Evolutionary conservation across 2,329 filamentous ascomycete species (phyloP), one percentile per base, ranked within the genome.

Genomic region (Scortechinia acanthostroma): DNA sequence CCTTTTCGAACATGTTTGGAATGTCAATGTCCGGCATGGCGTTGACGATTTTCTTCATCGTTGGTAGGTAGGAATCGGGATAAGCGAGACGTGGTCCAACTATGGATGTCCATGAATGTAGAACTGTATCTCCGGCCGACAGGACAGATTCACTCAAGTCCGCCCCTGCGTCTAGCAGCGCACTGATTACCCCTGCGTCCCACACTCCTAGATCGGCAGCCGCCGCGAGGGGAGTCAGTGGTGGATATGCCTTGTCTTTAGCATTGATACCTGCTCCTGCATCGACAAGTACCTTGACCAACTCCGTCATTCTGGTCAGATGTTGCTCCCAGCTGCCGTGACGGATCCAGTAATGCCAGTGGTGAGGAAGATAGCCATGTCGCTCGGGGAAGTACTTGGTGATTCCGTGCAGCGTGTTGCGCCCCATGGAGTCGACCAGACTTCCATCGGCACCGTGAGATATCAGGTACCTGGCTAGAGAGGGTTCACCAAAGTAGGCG

Each of bases 311-410:
- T 6, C 51, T 19, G 2, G 40, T 14, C 23, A 53, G 42, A 49
- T 58, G 54, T 3, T 48, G 42, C 3, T 54, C 46, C 53, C 53
- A 58, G 21, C 40, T 42, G 1, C 56, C 55, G 37, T 58, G 56
- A 4, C 55, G 55, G n/a, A 57, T 51, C 56, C 56, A 58, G 46
- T 55, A 57, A 42, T 58, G 51, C 56, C 56, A 58, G n/a, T 51
- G 45, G 48, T 54, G 50, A 4, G 49, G 46, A 14, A 57, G 23
- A 21, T 51, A 51, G 4, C 56, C 54, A 52, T 57, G 53, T 43
- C 50, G 44, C 21, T 54, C 53, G 16, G 52, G 53, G 2, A 52
- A 45, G 43, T 52, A 52, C 22, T 51, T 49, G 1, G 52, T 51
- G 43, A 58, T 51, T 21, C 42, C 43, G 42, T 58, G 53, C n/a